Conservation (phyloP, 2,329 filamentous ascomycete species). For the Whalleya microplaca region DNA sequence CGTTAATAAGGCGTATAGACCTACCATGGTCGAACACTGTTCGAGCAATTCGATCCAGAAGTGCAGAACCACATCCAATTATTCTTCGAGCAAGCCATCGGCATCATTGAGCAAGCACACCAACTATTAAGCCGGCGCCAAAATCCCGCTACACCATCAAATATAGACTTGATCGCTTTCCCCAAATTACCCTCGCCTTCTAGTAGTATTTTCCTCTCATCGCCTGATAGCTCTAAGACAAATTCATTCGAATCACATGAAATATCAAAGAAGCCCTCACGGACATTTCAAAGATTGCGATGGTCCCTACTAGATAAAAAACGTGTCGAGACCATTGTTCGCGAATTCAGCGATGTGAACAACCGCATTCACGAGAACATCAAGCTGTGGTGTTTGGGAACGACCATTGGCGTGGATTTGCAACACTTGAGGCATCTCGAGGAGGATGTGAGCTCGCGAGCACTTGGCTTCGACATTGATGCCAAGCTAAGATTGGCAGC, state of each 20-base stretch:
- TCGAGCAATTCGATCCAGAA: slow-evolving; percentile 9
- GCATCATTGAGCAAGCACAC: slow-evolving; percentile 12
- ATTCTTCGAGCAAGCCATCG: slow-evolving; percentile 12
- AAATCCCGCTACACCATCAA: background rate
- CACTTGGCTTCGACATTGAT: slow-evolving; percentile 8
- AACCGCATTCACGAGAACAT: slow-evolving; percentile 14
- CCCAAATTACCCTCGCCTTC: background rate
- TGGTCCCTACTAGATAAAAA: slow-evolving; percentile 12
- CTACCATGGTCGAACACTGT: slow-evolving; percentile 4
- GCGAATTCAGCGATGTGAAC: slow-evolving; percentile 10
- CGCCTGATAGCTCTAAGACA: background rate
- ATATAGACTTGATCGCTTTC: background rate
- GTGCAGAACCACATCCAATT: slow-evolving; percentile 11
- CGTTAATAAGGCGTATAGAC: background rate
- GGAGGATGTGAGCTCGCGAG: slow-evolving; percentile 3
- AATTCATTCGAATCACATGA: slow-evolving; percentile 1
- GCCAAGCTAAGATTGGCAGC: slow-evolving; percentile 6
- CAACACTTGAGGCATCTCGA: slow-evolving; percentile 9
- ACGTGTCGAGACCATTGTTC: slow-evolving; percentile 9
- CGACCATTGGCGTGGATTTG: slow-evolving; percentile 8
- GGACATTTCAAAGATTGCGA: slow-evolving; percentile 8
- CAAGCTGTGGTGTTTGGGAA: slow-evolving; percentile 11
- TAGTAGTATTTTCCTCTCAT: background rate
- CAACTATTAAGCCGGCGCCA: slow-evolving; percentile 10
- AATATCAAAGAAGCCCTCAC: slow-evolving; percentile 7